These are phyloP conservation scores for Raphanus sativus DNA, from an alignment of 345 rosid species.

Conservation along the genomic window DNA sequence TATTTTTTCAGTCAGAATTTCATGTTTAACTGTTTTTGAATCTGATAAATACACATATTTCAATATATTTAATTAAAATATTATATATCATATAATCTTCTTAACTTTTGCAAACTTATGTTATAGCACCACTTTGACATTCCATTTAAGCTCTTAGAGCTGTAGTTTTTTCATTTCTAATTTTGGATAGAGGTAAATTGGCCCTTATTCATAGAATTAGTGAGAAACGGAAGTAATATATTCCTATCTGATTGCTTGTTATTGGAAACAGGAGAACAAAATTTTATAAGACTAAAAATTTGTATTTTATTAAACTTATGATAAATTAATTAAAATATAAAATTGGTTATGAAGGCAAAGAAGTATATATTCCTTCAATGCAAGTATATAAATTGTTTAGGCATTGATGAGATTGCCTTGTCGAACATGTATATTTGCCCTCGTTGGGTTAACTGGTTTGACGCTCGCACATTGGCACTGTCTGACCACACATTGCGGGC, in stretches of 20 bases:
- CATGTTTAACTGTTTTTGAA: neutral
- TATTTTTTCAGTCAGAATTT: neutral
- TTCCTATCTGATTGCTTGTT: neutral
- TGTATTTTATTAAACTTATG: neutral
- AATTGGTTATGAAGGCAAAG: neutral
- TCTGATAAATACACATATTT: neutral
- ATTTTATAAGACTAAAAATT: neutral
- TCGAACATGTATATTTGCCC: neutral
- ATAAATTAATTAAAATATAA: neutral
- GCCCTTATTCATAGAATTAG: neutral
- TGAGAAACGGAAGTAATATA: neutral
- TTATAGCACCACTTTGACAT: neutral
- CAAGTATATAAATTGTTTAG: neutral
- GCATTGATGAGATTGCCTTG: neutral
- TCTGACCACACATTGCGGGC: slow-evolving; percentile 23
- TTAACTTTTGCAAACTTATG: neutral
- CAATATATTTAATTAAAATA: neutral
- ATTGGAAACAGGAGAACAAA: neutral
- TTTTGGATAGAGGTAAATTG: neutral
- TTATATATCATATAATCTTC: neutral
- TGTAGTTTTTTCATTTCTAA: neutral
- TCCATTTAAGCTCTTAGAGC: neutral
- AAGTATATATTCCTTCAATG: neutral
- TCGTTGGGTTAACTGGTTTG: neutral
- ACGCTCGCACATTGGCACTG: slow-evolving; percentile 30